These are phyloP conservation scores for Huntiella bhutanensis DNA, from an alignment of 2,329 filamentous ascomycete genomes.

Conservation along the genomic window DNA sequence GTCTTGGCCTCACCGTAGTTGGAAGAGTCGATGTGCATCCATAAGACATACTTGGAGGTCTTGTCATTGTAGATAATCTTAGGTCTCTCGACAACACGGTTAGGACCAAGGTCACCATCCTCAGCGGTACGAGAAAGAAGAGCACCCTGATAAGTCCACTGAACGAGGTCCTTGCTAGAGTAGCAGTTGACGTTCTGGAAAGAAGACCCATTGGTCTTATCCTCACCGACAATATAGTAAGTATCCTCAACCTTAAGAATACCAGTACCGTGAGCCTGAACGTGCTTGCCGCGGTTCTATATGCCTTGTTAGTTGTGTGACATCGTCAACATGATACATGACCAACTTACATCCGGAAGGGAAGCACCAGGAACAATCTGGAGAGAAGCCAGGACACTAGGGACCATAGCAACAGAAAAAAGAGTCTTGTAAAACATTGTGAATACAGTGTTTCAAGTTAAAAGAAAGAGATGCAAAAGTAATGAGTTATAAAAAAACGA, in stretches of 20 bases:
- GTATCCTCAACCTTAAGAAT: constrained; percentile 37
- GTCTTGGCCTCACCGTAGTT: constrained; percentile 45
- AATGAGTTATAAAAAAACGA: constrained; percentile 1
- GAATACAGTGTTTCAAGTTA: constrained; percentile 1
- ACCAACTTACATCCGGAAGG: constrained; percentile 24
- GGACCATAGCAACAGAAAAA: neutral
- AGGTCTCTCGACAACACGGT: constrained; percentile 45
- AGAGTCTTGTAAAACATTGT: neutral
- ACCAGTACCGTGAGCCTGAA: constrained; percentile 49
- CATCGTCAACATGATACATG: neutral
- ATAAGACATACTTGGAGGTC: constrained; percentile 48
- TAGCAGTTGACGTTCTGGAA: constrained; percentile 54
- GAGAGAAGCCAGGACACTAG: constrained; percentile 14
- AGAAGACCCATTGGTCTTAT: constrained; percentile 41
- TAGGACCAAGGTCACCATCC: constrained; percentile 39
- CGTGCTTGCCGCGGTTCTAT: constrained; percentile 30
- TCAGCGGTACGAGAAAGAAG: constrained; percentile 31
- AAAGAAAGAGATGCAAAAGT: neutral
- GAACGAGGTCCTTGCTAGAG: constrained; percentile 39
- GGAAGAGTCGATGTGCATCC: constrained; percentile 45
- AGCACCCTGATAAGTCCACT: constrained; percentile 43
- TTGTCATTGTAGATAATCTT: constrained; percentile 49
- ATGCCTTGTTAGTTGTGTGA: neutral
- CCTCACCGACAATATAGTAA: constrained; percentile 53
- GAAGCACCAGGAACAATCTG: constrained; percentile 26